phyloP scores from a whole-genome alignment of 148 eudicot species.

The Spergularia bocconei region DNA sequence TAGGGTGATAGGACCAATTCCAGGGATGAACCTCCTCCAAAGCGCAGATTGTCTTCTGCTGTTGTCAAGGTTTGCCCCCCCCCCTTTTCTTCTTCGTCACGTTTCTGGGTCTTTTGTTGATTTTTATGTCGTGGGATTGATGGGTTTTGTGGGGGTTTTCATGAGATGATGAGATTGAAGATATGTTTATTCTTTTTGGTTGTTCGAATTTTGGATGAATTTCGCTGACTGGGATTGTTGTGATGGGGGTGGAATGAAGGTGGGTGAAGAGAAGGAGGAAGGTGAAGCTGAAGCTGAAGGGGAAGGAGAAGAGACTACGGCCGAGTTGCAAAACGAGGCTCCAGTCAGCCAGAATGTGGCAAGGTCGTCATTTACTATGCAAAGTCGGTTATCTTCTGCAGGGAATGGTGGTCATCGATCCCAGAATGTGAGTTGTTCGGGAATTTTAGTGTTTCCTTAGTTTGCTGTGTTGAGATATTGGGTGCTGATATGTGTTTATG shows the following conservation, averaged over 20 bases:
- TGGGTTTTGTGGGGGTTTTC: neutral
- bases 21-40: slow-evolving; percentile 71
- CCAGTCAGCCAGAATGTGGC: slow-evolving; percentile 36
- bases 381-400: slow-evolving; percentile 24
- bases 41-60: slow-evolving; percentile 79
- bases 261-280: slow-evolving; percentile 62
- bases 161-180: neutral
- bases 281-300: slow-evolving; percentile 39
- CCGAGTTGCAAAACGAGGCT: slow-evolving; percentile 39
- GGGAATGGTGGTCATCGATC: slow-evolving; percentile 50
- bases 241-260: slow-evolving; percentile 39
- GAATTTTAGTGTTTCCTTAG: no score
- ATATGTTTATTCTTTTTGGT: neutral
- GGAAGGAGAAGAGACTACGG: slow-evolving; percentile 36
- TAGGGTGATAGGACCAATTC: slow-evolving; percentile 70
- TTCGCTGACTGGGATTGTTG: neutral
- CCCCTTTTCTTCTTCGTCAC: neutral
- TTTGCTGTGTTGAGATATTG: neutral
- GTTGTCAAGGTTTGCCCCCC: slow-evolving; percentile 72
- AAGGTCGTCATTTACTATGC: slow-evolving; percentile 36
- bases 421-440: slow-evolving; percentile 42
- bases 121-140: neutral
- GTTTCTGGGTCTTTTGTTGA: neutral
- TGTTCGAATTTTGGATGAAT: neutral
- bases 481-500: neutral